Evolutionary conservation across 2,329 filamentous ascomycete genomes (phyloP), one percentile per base, ranked within the genome.

Genomic region (Pyricularia sp.): DNA sequence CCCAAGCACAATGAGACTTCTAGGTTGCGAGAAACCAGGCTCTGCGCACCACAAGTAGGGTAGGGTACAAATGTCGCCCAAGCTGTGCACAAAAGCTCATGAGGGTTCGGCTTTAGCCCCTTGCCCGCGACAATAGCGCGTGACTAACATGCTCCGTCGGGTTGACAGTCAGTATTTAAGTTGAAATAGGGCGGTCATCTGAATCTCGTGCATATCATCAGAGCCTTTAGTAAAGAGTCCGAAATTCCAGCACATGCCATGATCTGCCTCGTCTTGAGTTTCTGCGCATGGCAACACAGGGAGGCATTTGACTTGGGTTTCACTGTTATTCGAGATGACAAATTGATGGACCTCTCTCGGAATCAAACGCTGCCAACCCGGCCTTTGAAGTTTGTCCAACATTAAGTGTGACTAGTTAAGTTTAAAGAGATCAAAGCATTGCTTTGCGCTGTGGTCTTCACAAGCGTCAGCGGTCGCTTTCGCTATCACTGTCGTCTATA

Each of bases 401-500:
- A 19, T 49, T 49, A 19, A 49, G 33, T 49, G 40, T 49, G 40
- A 49, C 19, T n/a, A 49, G 19, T 49, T 13, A 19, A 49, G 19
- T 49, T 19, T 49, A 49, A 40, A 40, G 33, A 6, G 40, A 49
- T 49, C 19, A 19, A 49, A 49, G 40, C 6, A n/a, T 49, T 49
- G 40, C 40, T 49, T 12, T 40, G 40, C 40, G 40, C 19, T 49
- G 40, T n/a, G 7, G 4, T n/a, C 2, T n/a, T n/a, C 16, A 49
- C 16, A 8, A n/a, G 10, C 5, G 19, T 49, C 40, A 49, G 40
- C n/a, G 19, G 62, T 53, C 57, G 49, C 28, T 57, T 16, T 63
- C 62, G 49, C 62, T 63, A 31, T 53, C 57, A 31, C 78, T 80
- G 65, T 79, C 77, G 66, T 80, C 78, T 67, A 75, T 75, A 62